These are phyloP conservation scores for Agrostemma githago DNA, from an alignment of 148 eudicot genomes.

Conservation along the genomic window DNA sequence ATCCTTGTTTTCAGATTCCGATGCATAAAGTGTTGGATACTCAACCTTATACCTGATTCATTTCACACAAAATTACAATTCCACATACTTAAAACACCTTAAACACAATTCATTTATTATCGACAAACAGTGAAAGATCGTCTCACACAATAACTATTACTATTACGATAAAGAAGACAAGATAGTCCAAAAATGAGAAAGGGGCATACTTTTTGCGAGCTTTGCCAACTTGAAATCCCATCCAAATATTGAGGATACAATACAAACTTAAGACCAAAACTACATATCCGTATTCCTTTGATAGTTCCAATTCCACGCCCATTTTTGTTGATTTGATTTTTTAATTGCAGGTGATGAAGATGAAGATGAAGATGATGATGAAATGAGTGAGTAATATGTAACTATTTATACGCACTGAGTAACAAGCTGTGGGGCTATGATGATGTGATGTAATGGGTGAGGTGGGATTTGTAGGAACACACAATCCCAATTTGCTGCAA, in stretches of 20 bases:
- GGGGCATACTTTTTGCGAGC: conserved; percentile 64
- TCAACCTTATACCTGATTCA: conserved; percentile 62
- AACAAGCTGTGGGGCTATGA: too few relatives aligned
- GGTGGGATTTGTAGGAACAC: too few relatives aligned
- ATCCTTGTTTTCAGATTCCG: conserved; percentile 85
- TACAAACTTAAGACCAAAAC: conserved; percentile 49
- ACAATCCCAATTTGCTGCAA: too few relatives aligned
- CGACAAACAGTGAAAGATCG: background rate
- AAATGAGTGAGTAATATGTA: background rate
- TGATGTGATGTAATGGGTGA: too few relatives aligned
- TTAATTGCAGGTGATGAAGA: background rate
- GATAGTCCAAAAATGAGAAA: background rate
- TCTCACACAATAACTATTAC: background rate
- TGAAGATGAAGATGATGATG: background rate
- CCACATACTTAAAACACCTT: too few relatives aligned
- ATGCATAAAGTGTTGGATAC: conserved; percentile 76
- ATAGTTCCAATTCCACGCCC: conserved; percentile 44
- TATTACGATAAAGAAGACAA: background rate
- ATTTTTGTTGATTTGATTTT: conserved; percentile 11
- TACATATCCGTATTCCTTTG: conserved; percentile 84
- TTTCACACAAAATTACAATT: background rate
- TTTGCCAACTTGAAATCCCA: conserved; percentile 67
- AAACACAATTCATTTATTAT: background rate
- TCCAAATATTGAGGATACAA: conserved; percentile 71
- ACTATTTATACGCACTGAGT: too few relatives aligned